Evolutionary conservation across 345 rosid species (phyloP).

Genomic region (Passiflora organensis): DNA sequence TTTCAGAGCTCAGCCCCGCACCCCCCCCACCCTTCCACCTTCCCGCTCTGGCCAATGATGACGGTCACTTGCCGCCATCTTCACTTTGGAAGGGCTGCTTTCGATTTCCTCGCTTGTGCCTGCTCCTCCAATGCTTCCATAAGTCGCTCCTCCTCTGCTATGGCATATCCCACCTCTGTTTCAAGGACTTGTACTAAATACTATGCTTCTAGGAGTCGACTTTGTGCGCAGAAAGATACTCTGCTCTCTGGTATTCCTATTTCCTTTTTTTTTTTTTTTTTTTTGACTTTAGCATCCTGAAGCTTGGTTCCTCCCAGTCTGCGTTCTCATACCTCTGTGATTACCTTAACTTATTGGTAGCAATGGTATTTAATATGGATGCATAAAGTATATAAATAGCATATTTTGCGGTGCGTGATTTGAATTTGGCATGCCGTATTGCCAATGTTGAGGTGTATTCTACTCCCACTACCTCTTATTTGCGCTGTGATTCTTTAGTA

Average conservation of each 20-base stretch:
- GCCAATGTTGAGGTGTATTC: too few species aligned
- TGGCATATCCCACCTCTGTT: slow-evolving; percentile 29
- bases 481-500: too few species aligned
- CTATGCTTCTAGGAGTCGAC: slow-evolving; percentile 37
- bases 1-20: too few species aligned
- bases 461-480: too few species aligned
- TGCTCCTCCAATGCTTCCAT: slow-evolving; percentile 52
- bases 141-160: slow-evolving; percentile 33
- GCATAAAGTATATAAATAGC: too few species aligned
- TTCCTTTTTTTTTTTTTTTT: slow-evolving; percentile 3
- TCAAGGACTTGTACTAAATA: slow-evolving; percentile 24
- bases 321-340: too few species aligned
- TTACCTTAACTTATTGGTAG: too few species aligned
- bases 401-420: too few species aligned
- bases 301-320: too few species aligned
- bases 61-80: slow-evolving; percentile 61
- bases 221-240: slow-evolving; percentile 42
- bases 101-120: slow-evolving; percentile 58
- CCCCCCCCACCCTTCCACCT: slow-evolving; percentile 1
- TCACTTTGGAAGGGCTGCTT: slow-evolving; percentile 54
- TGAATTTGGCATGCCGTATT: too few species aligned
- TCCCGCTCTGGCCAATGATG: slow-evolving; percentile 40
- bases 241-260: slow-evolving; percentile 45
- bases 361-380: too few species aligned
- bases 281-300: too few species aligned